A percentile compares a stretch with the other conserved stretches of the same genome.
phyloP scores from a whole-genome alignment of 164 flowering plant species.

The Aristolochia californica region DNA sequence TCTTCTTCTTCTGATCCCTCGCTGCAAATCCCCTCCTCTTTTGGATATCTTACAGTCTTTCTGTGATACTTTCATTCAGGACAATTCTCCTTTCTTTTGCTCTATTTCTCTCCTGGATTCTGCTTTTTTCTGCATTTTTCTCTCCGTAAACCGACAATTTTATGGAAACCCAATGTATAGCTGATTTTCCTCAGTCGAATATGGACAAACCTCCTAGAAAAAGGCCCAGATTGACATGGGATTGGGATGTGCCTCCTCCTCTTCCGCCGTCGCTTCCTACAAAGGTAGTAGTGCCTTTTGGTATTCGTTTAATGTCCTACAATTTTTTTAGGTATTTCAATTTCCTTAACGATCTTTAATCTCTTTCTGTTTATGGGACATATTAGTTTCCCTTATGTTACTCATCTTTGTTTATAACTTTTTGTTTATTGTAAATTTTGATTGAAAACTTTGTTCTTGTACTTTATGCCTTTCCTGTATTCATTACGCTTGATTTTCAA shows the following conservation, averaged over 20 bases:
- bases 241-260: constrained; percentile 71
- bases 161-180: constrained; percentile 67
- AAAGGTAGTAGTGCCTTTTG: neutral
- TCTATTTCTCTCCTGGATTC: neutral
- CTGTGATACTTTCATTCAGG: too few species aligned
- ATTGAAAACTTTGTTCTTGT: neutral
- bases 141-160: neutral
- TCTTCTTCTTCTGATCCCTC: neutral
- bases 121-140: neutral
- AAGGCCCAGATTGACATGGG: constrained; percentile 68
- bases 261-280: constrained; percentile 30
- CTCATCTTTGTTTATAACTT: neutral
- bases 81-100: neutral
- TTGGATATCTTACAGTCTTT: too few species aligned
- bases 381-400: neutral
- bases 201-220: constrained; percentile 77
- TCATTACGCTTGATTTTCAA: neutral
- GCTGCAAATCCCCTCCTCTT: too few species aligned
- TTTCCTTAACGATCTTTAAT: neutral
- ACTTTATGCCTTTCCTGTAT: neutral
- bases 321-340: neutral
- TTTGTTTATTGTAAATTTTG: neutral
- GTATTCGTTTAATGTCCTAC: neutral
- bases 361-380: neutral
- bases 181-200: constrained; percentile 50